phyloP scores from a whole-genome alignment of 2,329 filamentous ascomycete species.

The Emericellopsis atlantica region DNA sequence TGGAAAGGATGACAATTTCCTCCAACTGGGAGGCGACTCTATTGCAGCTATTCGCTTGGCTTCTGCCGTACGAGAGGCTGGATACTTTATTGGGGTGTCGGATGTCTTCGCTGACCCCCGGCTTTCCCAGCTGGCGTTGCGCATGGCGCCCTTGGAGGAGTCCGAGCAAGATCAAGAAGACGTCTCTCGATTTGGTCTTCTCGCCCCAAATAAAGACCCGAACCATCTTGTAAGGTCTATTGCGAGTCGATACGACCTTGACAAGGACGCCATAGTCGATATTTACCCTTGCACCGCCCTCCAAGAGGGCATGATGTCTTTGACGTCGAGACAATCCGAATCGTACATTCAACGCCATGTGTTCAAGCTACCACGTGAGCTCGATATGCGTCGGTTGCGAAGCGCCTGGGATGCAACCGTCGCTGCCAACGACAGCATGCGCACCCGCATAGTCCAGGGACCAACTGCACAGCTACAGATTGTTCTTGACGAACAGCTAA shows the following conservation, averaged over 20 bases:
- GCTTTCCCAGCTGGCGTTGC: neutral
- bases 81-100: neutral
- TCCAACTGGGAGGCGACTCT: neutral
- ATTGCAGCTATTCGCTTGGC: neutral
- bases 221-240: neutral
- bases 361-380: slow-evolving; percentile 6
- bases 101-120: neutral
- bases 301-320: slow-evolving; percentile 21
- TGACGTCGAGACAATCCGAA: slow-evolving; percentile 14
- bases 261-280: slow-evolving; percentile 9
- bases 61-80: neutral
- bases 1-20: neutral
- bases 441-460: slow-evolving; percentile 2
- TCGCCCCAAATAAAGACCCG: neutral
- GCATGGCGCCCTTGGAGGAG: neutral
- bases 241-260: neutral
- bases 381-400: slow-evolving; percentile 6
- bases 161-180: neutral
- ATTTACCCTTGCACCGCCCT: slow-evolving; percentile 22
- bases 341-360: slow-evolving; percentile 18
- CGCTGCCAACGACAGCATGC: slow-evolving; percentile 1
- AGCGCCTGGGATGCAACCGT: slow-evolving; percentile 4
- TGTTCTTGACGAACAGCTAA: too few species aligned
- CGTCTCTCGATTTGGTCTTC: neutral
- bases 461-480: too few species aligned